Percentiles rank a stretch among this genome's conserved stretches.
These are phyloP conservation scores for Yamadazyma ubonensis DNA, from an alignment of 805 yeast genomes.

Conservation along the genomic window DNA sequence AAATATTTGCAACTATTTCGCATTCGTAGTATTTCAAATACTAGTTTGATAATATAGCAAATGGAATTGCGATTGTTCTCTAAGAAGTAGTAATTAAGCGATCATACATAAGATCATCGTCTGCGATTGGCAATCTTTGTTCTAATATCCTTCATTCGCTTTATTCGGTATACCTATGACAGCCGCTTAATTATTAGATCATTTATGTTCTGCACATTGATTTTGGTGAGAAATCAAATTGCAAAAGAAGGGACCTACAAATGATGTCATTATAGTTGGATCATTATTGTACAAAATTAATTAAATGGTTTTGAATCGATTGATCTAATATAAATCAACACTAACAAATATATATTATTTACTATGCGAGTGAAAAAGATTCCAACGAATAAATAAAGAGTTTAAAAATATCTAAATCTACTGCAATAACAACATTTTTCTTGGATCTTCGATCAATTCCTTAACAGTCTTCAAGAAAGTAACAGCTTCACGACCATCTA, in stretches of 20 bases:
- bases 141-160: background rate
- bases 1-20: slow-evolving; percentile 21
- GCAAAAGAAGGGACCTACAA: no score
- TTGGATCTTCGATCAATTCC: slow-evolving; percentile 97
- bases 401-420: slow-evolving; percentile 8
- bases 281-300: no score
- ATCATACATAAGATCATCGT: background rate
- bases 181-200: background rate
- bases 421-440: slow-evolving; percentile 77
- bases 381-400: slow-evolving; percentile 5
- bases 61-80: slow-evolving; percentile 1
- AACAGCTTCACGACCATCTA: slow-evolving; percentile 99
- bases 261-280: no score
- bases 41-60: background rate
- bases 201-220: background rate
- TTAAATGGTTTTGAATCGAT: no score
- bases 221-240: no score
- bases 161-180: background rate
- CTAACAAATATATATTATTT: slow-evolving; percentile 6
- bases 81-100: background rate
- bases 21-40: slow-evolving; percentile 7
- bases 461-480: slow-evolving; percentile 93
- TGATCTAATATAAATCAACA: no score
- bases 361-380: slow-evolving; percentile 7
- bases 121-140: background rate